Evolutionary conservation across 2,329 filamentous ascomycete species (phyloP), one percentile per base, ranked within the genome.

Genomic region (Cytospora chrysosperma): DNA sequence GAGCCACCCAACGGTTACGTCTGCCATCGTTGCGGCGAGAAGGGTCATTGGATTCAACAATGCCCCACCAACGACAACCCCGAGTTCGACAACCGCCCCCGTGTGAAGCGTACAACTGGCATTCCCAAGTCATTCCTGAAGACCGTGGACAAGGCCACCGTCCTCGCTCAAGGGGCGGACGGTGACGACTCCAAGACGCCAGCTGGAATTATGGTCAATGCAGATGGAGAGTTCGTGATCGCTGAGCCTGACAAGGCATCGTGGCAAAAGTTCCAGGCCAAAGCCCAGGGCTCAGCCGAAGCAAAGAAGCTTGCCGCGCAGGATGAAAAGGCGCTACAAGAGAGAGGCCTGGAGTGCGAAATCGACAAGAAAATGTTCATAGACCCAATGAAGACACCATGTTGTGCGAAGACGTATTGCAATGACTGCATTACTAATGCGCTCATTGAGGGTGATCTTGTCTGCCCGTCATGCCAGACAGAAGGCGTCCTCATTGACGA

Each of bases 361-460:
- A 90, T 98, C 83, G 95, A 98, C 87, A 96, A 96, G 80, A 93
- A 92, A 78, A 89, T 97, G 85, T 97, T 98, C 81, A 89, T 96
- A 88, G 92, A 97, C 77, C 94, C 95, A 85, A 95, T 96, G 85
- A 96, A 97, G 86, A 98, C 95, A 74, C 94, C 95, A 70, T 99
- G 95, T 86, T 99, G 95, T 84, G 87, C 91, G 81, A 96, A 91
- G 85, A 97, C 93, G 75, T 99, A 96, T 84, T 99, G 95, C 85
- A 95, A 95, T 86, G 93, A 97, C 77, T 99, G 95, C 89, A 97
- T 99, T 80, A 96, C 95, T 76, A 97, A 97, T 86, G 92, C 93
- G 79, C 88, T 99, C 78, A 94, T 97, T 79, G 93, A 98, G 82
- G 95, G 90, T 85, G 95, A 99, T 84, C 93, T 99, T 79, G 84